Evolutionary conservation across 177 flowering plant species (phyloP).

Genomic region (Vitis hybrid): DNA sequence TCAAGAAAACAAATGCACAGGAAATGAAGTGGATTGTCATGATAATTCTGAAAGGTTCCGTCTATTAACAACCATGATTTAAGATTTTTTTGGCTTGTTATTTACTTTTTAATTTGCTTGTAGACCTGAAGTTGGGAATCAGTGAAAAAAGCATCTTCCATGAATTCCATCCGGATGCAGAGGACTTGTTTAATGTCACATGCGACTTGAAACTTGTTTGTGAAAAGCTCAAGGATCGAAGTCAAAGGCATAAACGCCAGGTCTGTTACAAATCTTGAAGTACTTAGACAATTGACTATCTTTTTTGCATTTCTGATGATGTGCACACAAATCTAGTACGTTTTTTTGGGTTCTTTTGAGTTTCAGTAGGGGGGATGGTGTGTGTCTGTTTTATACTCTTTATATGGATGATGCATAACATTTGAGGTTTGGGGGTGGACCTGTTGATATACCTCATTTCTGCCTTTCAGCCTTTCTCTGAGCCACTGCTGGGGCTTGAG

Average conservation of each 20-base stretch:
- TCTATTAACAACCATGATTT: not conserved
- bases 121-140: slow-evolving; percentile 88
- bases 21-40: slow-evolving; percentile 99
- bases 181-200: slow-evolving; percentile 96
- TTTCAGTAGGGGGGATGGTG: too few relatives aligned
- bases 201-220: slow-evolving; percentile 95
- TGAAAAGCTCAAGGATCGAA: slow-evolving; percentile 81
- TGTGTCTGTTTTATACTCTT: too few relatives aligned
- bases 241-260: slow-evolving; percentile 90
- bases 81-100: not conserved
- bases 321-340: not conserved
- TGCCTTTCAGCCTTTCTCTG: too few relatives aligned
- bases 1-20: slow-evolving; percentile 82
- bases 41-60: slow-evolving; percentile 88
- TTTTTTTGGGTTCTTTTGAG: too few relatives aligned
- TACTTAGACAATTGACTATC: not conserved
- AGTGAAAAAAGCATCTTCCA: slow-evolving; percentile 94
- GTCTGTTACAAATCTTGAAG: slow-evolving; percentile 22
- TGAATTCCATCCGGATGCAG: slow-evolving; percentile 99
- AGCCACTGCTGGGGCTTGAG: too few relatives aligned
- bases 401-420: too few relatives aligned
- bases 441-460: too few relatives aligned
- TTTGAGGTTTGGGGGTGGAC: too few relatives aligned
- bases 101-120: slow-evolving; percentile 4
- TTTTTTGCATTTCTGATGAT: not conserved